These are phyloP conservation scores for Auricularia auricula-judae DNA, from an alignment of 768 basidiomycete species.

Conservation along the genomic window DNA sequence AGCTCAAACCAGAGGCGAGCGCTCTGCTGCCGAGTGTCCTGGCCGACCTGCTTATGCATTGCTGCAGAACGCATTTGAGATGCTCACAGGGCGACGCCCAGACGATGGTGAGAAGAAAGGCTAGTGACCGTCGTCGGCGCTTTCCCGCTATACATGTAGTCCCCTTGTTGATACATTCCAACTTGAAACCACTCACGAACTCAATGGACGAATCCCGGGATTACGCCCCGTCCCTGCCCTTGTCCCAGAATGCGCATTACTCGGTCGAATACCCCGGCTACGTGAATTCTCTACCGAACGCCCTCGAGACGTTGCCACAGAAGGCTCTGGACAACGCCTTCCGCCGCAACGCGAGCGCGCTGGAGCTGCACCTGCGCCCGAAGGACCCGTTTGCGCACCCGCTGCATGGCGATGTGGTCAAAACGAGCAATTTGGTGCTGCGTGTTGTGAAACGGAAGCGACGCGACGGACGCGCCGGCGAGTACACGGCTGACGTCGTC, in stretches of 20 bases:
- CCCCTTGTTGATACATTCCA: too few relatives aligned
- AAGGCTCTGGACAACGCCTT: constrained; percentile 65
- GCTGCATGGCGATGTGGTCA: constrained; percentile 66
- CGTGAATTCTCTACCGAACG: constrained; percentile 47
- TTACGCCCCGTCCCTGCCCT: constrained; percentile 16
- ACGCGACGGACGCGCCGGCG: constrained; percentile 38
- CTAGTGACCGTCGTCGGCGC: not conserved
- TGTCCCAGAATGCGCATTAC: constrained; percentile 55
- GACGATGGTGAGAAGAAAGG: not conserved
- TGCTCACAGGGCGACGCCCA: constrained; percentile 25
- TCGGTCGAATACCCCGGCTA: constrained; percentile 90
- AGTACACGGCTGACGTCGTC: constrained; percentile 63
- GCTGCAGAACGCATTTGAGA: constrained; percentile 36
- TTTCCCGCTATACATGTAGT: not conserved
- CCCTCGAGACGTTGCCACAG: constrained; percentile 56
- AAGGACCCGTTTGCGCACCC: constrained; percentile 75
- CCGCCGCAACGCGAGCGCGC: constrained; percentile 42
- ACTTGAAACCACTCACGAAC: not conserved
- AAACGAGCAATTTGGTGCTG: constrained; percentile 71
- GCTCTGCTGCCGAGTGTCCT: not conserved
- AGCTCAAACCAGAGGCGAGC: constrained; percentile 42
- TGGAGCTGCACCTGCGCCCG: constrained; percentile 71
- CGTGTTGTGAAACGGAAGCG: constrained; percentile 70
- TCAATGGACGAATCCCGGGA: not conserved
- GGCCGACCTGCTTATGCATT: not conserved